Conservation (phyloP, 208 protist species). For the Wallacemonas sp. region DNA sequence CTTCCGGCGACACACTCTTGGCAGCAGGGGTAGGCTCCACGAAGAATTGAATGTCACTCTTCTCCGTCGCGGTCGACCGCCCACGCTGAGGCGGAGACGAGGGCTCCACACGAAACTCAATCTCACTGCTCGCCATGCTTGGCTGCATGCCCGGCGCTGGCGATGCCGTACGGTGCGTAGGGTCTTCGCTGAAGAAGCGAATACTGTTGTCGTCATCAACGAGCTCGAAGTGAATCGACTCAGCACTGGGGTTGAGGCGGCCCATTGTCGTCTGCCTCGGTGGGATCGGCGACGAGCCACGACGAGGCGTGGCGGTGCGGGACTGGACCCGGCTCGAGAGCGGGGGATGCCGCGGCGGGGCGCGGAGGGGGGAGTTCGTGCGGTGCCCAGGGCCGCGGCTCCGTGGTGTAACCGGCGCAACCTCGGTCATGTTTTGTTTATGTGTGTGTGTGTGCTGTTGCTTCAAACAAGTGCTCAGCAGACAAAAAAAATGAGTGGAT, state of each 20-base stretch:
- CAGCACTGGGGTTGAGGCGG: slow-evolving; percentile 14
- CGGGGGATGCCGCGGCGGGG: slow-evolving; percentile 14
- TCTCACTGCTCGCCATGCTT: slow-evolving; percentile 8
- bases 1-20: neutral
- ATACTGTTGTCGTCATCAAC: slow-evolving; percentile 16
- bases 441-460: slow-evolving; percentile 5
- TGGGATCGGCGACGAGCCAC: slow-evolving; percentile 3
- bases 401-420: slow-evolving; percentile 36
- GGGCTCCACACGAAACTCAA: slow-evolving; percentile 7
- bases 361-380: slow-evolving; percentile 17
- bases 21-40: neutral
- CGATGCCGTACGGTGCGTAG: neutral
- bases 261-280: neutral
- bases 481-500: too few species aligned
- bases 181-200: slow-evolving; percentile 14
- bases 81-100: neutral
- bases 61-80: neutral
- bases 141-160: neutral
- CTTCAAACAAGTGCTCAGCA: neutral
- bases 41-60: slow-evolving; percentile 5
- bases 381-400: slow-evolving; percentile 40
- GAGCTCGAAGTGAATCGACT: slow-evolving; percentile 10
- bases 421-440: neutral
- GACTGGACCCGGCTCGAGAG: slow-evolving; percentile 13
- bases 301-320: slow-evolving; percentile 26